Evolutionary conservation across 768 basidiomycete genomes (phyloP).

Genomic region (Naganishia onofrii): DNA sequence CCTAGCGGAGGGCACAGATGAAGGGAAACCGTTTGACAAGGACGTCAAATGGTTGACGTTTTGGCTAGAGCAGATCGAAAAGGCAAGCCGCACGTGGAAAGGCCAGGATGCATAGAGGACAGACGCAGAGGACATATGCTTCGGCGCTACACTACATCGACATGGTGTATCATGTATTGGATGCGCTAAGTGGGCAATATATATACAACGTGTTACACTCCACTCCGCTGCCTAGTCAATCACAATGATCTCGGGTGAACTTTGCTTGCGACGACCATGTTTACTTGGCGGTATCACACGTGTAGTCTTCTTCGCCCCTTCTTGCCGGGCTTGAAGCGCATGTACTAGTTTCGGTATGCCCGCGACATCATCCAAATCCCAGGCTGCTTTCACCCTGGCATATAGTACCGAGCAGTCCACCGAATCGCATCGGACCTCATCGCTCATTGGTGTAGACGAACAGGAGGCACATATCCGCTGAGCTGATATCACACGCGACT

Average conservation of each 20-base stretch:
- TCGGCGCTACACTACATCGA: no score
- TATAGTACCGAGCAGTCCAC: slow-evolving; percentile 84
- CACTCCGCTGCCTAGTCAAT: slow-evolving; percentile 8
- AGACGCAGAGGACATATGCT: background rate
- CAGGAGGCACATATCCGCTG: slow-evolving; percentile 75
- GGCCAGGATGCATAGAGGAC: background rate
- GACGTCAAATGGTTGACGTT: slow-evolving; percentile 19
- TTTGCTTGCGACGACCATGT: background rate
- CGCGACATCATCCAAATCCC: slow-evolving; percentile 49
- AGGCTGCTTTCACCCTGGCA: slow-evolving; percentile 60
- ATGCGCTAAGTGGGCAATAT: background rate
- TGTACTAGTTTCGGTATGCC: slow-evolving; percentile 37
- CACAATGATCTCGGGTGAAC: slow-evolving; percentile 5
- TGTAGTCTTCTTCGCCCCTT: background rate
- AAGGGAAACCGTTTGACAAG: background rate
- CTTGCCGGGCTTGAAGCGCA: slow-evolving; percentile 15
- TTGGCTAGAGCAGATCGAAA: slow-evolving; percentile 27
- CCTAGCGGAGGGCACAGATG: background rate
- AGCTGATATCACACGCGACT: slow-evolving; percentile 60
- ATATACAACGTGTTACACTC: background rate
- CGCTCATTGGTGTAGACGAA: slow-evolving; percentile 59
- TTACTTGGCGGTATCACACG: background rate
- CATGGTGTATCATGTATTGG: no score
- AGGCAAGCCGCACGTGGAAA: slow-evolving; percentile 18
- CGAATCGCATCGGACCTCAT: slow-evolving; percentile 72